Conservation (phyloP, 306 rosid species). For the Castanopsis chinensis region DNA sequence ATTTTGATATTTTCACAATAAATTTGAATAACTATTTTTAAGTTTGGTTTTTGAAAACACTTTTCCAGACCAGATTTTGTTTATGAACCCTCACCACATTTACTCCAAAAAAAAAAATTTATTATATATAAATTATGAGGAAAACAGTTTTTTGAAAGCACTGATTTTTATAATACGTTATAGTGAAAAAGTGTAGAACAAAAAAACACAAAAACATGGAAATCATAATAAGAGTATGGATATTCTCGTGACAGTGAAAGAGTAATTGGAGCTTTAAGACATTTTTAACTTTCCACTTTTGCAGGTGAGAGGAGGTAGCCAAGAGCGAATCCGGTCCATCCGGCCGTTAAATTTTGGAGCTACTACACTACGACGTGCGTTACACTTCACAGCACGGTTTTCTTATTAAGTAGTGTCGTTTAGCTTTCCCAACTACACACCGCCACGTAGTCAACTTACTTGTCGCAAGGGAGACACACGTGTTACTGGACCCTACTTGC, state of each 20-base stretch:
- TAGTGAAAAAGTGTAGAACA: too few relatives aligned
- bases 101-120: too few relatives aligned
- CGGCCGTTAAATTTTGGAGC: slow-evolving; percentile 5
- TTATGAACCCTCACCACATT: too few relatives aligned
- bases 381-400: background rate
- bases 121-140: too few relatives aligned
- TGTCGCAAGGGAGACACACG: background rate
- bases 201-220: too few relatives aligned
- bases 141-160: too few relatives aligned
- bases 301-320: background rate
- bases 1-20: too few relatives aligned
- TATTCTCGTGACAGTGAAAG: background rate
- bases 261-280: background rate
- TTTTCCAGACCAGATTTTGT: too few relatives aligned
- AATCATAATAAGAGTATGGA: background rate
- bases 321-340: background rate
- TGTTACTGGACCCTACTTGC: background rate
- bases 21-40: too few relatives aligned
- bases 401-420: background rate
- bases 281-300: too few relatives aligned
- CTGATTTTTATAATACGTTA: too few relatives aligned
- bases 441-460: background rate
- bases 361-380: background rate
- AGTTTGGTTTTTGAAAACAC: too few relatives aligned
- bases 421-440: background rate